Evolutionary conservation across 2,329 filamentous ascomycete genomes (phyloP), one percentile per base, ranked within the genome.

Genomic region (Aureobasidium sp.): DNA sequence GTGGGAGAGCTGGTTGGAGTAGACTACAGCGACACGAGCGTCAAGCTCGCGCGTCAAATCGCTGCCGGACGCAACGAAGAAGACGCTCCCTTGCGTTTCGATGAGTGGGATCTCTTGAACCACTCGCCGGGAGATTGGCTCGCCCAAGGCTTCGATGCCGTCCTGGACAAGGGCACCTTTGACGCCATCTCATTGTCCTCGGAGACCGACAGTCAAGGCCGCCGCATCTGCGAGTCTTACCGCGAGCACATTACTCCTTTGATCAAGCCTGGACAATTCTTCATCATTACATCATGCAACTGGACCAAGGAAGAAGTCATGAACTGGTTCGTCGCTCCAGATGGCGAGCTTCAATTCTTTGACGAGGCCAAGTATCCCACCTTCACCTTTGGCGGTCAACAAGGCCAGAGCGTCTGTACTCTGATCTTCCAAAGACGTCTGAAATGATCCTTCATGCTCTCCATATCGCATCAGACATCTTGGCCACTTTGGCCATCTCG

Each of bases 131-230:
- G 68, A 1, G 44, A 79, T 47, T 89, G 85, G 83, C 71, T 90
- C 3, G 61, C 61, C 0, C 66, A 68, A 0, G 86, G 86, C 1
- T 97, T 90, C 73, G 90, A 97, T 69, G 81, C 96, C 0, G 85
- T 96, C 0, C 79, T 96, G n/a, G 93, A 98, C 71, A 98, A 98
- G 72, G 93, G 93, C 39, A 98, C 93, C 0, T 98, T 97, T 67
- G 93, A 98, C 73, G 93, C 93, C 10, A 86, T 98, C 29, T 90
- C 84, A 45, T 74, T 97, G n/a, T 80, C 77, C 50, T 75, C 76
- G 54, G 81, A 83, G 59, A 65, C 61, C n/a, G 70, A 71, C 49
- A 64, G 59, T 11, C 66, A 68, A 12, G 83, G 79, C 0, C 72
- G 79, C 32, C 78, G 85, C 51, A 75, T 86, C 11, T 86, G 83